Base-by-base conservation (phyloP, 768 basidiomycete genomes). In the Russula lepida region DNA sequence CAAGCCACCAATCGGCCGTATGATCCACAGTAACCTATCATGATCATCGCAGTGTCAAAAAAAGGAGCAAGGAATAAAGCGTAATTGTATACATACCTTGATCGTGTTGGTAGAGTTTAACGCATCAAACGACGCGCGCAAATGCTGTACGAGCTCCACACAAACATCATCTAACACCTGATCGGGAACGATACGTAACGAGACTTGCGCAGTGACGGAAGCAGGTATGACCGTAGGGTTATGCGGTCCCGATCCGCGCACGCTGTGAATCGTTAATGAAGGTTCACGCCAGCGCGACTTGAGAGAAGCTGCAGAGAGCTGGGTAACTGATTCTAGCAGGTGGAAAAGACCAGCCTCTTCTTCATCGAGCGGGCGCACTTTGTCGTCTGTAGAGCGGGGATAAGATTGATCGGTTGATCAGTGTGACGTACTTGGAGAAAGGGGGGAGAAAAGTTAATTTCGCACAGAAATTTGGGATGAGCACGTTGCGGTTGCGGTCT, bases 1-100 rank as follows among this genome's bases (percentile, higher is more conserved):
- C 93, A 2, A 99, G 79, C 95, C 95, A 99, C 95, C 95, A 98
- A 68, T 94, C 88, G 0, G 93, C 94, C 2, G 82, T 86, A 61
- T 92, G 89, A 46, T 88, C 84, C 56, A 97, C 83, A 21, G 76
- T 79, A 65, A 95, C 78, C 91, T 94, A 65, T 6, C 39, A 41
- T 17, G 19, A 21, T 43, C 41, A 21, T n/a, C 9, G 6, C n/a
- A 41, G 3, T n/a, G 19, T n/a, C n/a, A 41, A 41, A 44, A 44
- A 11, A 44, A 35, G 15, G 35, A 35, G 3, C 6, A 35, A 13
- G 35, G 43, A 11, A 12, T 4, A 11, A 27, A 47, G 46, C 46
- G 13, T 13, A 17, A 25, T 17, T 25, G 3, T 25, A 68, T 75
- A 21, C n/a, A 43, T 59, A 93, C 94, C 66, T 85, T 75, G 25